Base-by-base conservation (phyloP, 768 basidiomycete genomes). In the Suillus bovinus region DNA sequence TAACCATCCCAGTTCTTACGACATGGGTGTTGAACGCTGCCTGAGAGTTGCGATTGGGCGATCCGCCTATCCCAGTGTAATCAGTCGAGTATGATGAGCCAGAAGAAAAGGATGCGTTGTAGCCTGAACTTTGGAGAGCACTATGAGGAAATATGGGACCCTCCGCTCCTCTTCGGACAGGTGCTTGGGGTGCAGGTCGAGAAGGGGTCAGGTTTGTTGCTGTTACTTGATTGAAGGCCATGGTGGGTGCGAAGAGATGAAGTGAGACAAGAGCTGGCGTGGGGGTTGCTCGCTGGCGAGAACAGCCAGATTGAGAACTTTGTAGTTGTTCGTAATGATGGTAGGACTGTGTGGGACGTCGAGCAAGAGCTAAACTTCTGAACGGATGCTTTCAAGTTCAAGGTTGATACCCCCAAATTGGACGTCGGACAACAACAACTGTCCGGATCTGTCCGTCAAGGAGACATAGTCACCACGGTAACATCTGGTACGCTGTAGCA, bases 51-150 rank as follows among this genome's bases (percentile, higher is more conserved):
- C 86, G 81, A 74, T 84, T 83, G 33, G 92, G 92, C 2, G 90
- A 89, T 50, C 85, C 92, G 55, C 92, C 92, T 64, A 93, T 93
- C 60, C 92, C 91, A 8, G 88, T 84, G 75, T 92, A 92, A n/a
- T 84, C 81, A 16, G 83, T 69, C 24, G 81, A 78, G 72, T 89
- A 90, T 5, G 88, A 83, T 0, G 89, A 87, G 53, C 80, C 76
- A 63, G 79, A 79, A 4, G 84, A 79, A 68, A 87, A 87, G 1
- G 87, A 83, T 2, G 84, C 70, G 67, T 79, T 84, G 74, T 89
- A 90, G 46, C 85, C 85, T 34, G 85, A 81, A 62, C 70, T 77
- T n/a, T 80, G 72, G 56, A 87, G 80, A 14, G 80, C 70, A 65
- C 76, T 78, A 59, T 70, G 77, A 67, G 68, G 36, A 38, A 56